Evolutionary conservation across 495 filamentous ascomycete species (phyloP).

Genomic region (Pseudomonodictys pantanalensis): DNA sequence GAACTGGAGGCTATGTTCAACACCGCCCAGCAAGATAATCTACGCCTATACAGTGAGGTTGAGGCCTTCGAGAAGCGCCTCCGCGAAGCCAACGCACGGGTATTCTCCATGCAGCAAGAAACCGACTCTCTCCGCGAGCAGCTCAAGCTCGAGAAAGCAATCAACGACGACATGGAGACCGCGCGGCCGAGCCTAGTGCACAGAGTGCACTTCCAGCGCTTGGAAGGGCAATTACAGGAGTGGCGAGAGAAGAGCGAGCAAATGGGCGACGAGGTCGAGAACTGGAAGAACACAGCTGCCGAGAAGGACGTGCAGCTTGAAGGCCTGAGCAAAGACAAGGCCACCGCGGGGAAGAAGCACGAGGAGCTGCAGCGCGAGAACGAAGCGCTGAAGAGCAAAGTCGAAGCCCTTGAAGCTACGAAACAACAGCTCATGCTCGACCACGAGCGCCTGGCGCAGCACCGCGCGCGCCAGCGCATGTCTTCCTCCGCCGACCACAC

Average conservation of each 20-base stretch:
- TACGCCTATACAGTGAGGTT: conserved; percentile 14
- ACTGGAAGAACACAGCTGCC: not conserved
- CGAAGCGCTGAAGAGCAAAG: conserved; percentile 2
- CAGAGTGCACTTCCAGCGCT: conserved; percentile 21
- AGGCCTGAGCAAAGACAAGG: not conserved
- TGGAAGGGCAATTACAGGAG: conserved; percentile 23
- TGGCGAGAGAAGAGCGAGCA: not conserved
- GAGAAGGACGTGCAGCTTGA: not conserved
- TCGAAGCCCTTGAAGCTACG: conserved; percentile 16
- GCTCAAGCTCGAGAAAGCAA: conserved; percentile 18
- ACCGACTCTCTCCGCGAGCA: conserved; percentile 3
- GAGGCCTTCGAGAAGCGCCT: conserved; percentile 15
- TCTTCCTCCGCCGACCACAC: conserved; percentile 6
- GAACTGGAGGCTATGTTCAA: conserved; percentile 27
- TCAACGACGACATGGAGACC: conserved; percentile 25
- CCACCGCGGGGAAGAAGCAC: not conserved
- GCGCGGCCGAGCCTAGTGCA: conserved; percentile 22
- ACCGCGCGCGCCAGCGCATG: conserved; percentile 9
- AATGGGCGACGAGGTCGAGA: conserved; percentile 8
- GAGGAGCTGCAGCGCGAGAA: conserved; percentile 5
- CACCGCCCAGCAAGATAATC: conserved; percentile 23
- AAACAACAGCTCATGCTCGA: conserved; percentile 25
- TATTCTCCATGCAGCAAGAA: conserved; percentile 11
- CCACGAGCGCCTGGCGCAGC: conserved; percentile 20
- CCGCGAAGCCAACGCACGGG: conserved; percentile 5